These are phyloP conservation scores for Podochytrium sp. DNA, from an alignment of 192 early-diverging fungal genomes.

Conservation along the genomic window DNA sequence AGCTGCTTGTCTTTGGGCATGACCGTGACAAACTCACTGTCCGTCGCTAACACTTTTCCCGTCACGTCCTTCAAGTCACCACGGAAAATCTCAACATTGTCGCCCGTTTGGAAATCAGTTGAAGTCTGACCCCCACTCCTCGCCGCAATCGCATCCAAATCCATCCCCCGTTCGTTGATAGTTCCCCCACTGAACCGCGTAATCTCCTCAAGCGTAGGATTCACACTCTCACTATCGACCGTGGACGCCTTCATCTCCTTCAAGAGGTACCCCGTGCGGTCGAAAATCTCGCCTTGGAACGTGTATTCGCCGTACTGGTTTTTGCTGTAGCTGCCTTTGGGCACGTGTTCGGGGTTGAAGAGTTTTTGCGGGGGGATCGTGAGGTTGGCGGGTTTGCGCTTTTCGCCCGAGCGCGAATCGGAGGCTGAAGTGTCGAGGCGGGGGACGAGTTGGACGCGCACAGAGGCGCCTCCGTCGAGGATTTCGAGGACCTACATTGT, in stretches of 20 bases:
- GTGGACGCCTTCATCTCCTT: constrained; percentile 65
- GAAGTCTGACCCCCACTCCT: background rate
- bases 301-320: constrained; percentile 32
- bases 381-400: constrained; percentile 62
- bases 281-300: constrained; percentile 46
- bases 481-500: constrained; percentile 43
- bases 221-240: constrained; percentile 66
- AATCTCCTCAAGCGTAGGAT: constrained; percentile 92
- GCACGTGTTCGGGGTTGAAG: constrained; percentile 68
- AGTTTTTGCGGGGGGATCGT: constrained; percentile 74
- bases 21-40: constrained; percentile 74
- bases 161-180: constrained; percentile 57
- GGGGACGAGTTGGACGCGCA: constrained; percentile 45
- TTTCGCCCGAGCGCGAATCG: constrained; percentile 37
- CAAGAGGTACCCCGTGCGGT: constrained; percentile 80
- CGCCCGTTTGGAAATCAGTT: constrained; percentile 67
- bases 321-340: constrained; percentile 18
- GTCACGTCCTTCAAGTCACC: constrained; percentile 81
- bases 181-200: constrained; percentile 77
- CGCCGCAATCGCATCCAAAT: constrained; percentile 37
- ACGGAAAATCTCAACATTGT: constrained; percentile 82
- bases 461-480: constrained; percentile 34
- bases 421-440: constrained; percentile 26
- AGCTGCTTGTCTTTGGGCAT: constrained; percentile 39
- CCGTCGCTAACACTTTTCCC: constrained; percentile 77